These are phyloP conservation scores for Eimeria maxima DNA, from an alignment of 169 alveolate genomes.

Conservation along the genomic window DNA sequence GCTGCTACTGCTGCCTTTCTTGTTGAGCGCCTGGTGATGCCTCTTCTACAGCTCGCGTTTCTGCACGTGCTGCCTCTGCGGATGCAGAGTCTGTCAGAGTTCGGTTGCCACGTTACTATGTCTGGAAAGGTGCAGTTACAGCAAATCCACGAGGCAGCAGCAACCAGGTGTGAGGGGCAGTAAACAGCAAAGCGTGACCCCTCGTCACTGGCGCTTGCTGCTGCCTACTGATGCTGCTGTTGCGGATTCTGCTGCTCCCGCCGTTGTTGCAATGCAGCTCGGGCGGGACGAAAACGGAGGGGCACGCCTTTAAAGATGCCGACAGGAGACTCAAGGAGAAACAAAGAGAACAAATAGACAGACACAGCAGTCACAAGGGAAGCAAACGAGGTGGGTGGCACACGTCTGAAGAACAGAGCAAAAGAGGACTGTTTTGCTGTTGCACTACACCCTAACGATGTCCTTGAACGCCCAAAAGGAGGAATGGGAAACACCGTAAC, in stretches of 20 bases:
- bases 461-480: background rate
- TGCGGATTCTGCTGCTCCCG: no score
- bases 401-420: no score
- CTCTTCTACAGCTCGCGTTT: background rate
- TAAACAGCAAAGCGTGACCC: background rate
- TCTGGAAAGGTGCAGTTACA: no score
- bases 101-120: background rate
- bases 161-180: background rate
- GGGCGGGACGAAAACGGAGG: no score
- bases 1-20: background rate
- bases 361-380: no score
- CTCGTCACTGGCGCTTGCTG: no score
- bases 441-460: background rate
- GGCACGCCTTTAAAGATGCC: no score
- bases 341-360: background rate
- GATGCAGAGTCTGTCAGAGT: background rate
- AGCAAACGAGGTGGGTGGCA: no score
- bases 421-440: no score
- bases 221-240: no score
- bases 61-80: background rate
- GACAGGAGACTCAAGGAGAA: no score
- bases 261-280: no score
- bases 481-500: background rate
- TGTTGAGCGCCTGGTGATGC: background rate
- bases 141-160: background rate